Conservation (phyloP, 805 yeast genomes). For the Starmerella scarabaei region DNA sequence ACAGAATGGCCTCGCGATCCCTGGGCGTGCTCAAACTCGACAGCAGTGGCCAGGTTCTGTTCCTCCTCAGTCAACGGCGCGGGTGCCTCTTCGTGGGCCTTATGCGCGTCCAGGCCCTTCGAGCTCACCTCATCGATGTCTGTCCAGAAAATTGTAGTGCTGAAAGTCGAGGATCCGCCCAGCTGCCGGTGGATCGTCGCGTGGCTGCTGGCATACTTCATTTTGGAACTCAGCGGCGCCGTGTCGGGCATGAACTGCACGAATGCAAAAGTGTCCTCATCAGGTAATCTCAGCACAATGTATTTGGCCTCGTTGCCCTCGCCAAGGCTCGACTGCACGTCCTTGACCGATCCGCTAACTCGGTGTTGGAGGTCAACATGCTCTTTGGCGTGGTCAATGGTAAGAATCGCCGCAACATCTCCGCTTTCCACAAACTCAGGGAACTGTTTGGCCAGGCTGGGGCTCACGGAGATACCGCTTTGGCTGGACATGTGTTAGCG, state of each 20-base stretch:
- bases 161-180: conserved; percentile 45
- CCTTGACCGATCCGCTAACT: conserved; percentile 24
- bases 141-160: conserved; percentile 42
- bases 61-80: conserved; percentile 52
- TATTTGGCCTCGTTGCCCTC: conserved; percentile 36
- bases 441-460: conserved; percentile 36
- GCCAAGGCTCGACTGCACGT: conserved; percentile 30
- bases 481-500: conserved; percentile 44
- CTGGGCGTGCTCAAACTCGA: conserved; percentile 32
- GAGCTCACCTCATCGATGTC: conserved; percentile 41
- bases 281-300: conserved; percentile 31
- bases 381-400: conserved; percentile 28
- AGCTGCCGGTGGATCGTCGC: conserved; percentile 61
- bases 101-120: conserved; percentile 36
- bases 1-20: conserved; percentile 21
- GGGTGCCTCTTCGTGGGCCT: conserved; percentile 28
- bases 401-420: conserved; percentile 30
- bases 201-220: conserved; percentile 89
- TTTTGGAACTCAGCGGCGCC: conserved; percentile 69
- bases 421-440: conserved; percentile 30
- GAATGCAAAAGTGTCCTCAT: conserved; percentile 35
- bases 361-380: conserved; percentile 26
- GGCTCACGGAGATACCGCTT: conserved; percentile 45
- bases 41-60: conserved; percentile 35
- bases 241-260: conserved; percentile 77